phyloP scores from a whole-genome alignment of 169 alveolate genomes.

The Eimeria sp. region DNA sequence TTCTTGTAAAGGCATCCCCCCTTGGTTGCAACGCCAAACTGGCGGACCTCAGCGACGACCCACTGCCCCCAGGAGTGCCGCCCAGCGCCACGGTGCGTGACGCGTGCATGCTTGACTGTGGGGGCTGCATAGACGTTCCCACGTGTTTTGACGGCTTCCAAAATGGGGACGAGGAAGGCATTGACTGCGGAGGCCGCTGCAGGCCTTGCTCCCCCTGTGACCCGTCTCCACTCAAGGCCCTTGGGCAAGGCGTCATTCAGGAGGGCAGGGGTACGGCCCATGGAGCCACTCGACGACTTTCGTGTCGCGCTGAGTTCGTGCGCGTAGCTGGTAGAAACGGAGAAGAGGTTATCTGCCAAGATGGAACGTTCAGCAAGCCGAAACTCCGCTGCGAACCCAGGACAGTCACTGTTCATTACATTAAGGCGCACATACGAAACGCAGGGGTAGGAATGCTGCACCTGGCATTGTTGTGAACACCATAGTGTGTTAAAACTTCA shows the following conservation, averaged over 20 bases:
- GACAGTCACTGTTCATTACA: constrained; percentile 59
- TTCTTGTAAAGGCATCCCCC: constrained; percentile 80
- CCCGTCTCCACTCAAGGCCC: constrained; percentile 76
- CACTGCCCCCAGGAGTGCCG: constrained; percentile 80
- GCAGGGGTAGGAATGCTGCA: constrained; percentile 62
- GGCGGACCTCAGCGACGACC: constrained; percentile 73
- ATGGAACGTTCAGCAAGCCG: constrained; percentile 76
- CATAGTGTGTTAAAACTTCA: not conserved
- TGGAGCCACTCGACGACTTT: constrained; percentile 71
- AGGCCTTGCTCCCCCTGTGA: constrained; percentile 85
- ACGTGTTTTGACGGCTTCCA: constrained; percentile 87
- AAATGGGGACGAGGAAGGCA: constrained; percentile 88
- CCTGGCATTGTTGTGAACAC: not conserved
- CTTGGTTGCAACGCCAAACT: constrained; percentile 82
- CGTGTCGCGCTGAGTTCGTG: constrained; percentile 65
- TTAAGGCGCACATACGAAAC: constrained; percentile 45
- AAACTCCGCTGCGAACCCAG: constrained; percentile 71
- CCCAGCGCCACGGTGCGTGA: constrained; percentile 72
- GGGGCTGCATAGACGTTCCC: constrained; percentile 83
- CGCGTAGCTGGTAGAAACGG: constrained; percentile 73
- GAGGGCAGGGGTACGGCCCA: constrained; percentile 79
- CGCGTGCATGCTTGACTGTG: constrained; percentile 83
- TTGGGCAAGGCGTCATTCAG: constrained; percentile 72
- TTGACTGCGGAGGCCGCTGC: constrained; percentile 90
- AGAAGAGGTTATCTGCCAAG: constrained; percentile 79